These are phyloP conservation scores for Ostreobium quekettii DNA, from an alignment of 139 green algal species.

Conservation along the genomic window DNA sequence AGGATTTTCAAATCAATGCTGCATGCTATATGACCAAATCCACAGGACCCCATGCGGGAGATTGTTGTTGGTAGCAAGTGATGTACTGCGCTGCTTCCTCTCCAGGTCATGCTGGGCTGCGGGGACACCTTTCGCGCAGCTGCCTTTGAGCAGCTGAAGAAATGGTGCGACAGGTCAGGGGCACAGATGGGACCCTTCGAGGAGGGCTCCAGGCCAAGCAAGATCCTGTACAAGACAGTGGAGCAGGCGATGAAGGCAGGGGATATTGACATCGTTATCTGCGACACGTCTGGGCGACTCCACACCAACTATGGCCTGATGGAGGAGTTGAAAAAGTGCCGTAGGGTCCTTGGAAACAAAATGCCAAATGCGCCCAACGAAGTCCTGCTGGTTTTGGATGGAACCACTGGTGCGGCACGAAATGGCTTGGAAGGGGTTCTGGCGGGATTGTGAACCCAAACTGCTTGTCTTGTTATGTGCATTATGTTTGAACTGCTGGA, in stretches of 20 bases:
- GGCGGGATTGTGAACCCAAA: too few relatives aligned
- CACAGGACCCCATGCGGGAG: too few relatives aligned
- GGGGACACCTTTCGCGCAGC: conserved; percentile 97
- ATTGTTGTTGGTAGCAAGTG: background rate
- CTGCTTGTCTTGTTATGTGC: too few relatives aligned
- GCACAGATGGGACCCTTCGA: conserved; percentile 49
- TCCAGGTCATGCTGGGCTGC: conserved; percentile 74
- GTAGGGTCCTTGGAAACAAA: conserved; percentile 15
- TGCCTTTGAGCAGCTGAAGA: conserved; percentile 85
- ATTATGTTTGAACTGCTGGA: too few relatives aligned
- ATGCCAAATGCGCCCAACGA: conserved; percentile 50
- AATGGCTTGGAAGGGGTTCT: too few relatives aligned
- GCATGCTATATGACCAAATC: too few relatives aligned
- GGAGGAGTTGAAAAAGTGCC: conserved; percentile 63
- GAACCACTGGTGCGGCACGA: conserved; percentile 86
- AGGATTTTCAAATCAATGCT: too few relatives aligned
- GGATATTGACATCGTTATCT: conserved; percentile 72
- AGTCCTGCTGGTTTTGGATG: conserved; percentile 92
- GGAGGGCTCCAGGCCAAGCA: conserved; percentile 37
- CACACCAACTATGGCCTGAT: conserved; percentile 94
- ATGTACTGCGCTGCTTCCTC: background rate
- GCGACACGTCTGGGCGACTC: conserved; percentile 85
- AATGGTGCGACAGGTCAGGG: conserved; percentile 68
- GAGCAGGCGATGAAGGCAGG: conserved; percentile 25
- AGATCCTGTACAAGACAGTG: conserved; percentile 32